Percentiles rank a stretch among this genome's conserved stretches.
Conservation (phyloP, 768 basidiomycete species). For the Boletus vinaceobasis region DNA sequence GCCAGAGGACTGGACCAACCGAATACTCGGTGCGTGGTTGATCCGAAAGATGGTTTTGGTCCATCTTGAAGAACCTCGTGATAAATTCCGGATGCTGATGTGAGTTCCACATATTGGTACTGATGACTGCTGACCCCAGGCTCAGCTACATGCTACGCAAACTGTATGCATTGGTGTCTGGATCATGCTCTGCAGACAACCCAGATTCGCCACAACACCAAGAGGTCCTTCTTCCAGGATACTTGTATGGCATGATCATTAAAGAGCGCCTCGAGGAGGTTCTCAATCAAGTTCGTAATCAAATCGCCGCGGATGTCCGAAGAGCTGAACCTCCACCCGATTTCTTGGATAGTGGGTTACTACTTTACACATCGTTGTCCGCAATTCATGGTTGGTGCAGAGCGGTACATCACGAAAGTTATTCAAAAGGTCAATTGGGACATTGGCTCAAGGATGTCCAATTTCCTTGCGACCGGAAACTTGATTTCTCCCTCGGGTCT, state of each 20-base stretch:
- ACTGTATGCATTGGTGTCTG: conserved; percentile 86
- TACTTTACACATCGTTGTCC: background rate
- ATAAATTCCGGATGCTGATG: conserved; percentile 95
- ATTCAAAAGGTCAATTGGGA: conserved; percentile 83
- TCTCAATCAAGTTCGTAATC: conserved; percentile 65
- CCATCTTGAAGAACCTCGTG: conserved; percentile 80
- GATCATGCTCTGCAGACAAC: conserved; percentile 88
- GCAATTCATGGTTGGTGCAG: conserved; percentile 36
- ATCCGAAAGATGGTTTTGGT: conserved; percentile 85
- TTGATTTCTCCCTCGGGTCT: conserved; percentile 91
- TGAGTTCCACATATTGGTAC: conserved; percentile 31
- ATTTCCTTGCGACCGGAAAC: conserved; percentile 97
- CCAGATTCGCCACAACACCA: conserved; percentile 99
- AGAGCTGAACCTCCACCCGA: conserved; percentile 74
- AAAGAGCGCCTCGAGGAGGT: conserved; percentile 95
- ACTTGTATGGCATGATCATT: conserved; percentile 93
- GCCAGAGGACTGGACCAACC: conserved; percentile 92
- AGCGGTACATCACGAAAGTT: conserved; percentile 77
- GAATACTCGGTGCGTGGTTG: conserved; percentile 75
- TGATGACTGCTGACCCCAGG: conserved; percentile 6
- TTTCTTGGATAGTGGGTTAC: conserved; percentile 76
- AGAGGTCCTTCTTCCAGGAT: conserved; percentile 92
- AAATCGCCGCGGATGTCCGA: conserved; percentile 70
- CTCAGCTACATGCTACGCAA: conserved; percentile 95
- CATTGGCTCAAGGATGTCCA: conserved; percentile 82